Evolutionary conservation across 1,284 basidiomycete genomes (phyloP), one percentile per base, ranked within the genome.

Genomic region (Ustilago nuda): DNA sequence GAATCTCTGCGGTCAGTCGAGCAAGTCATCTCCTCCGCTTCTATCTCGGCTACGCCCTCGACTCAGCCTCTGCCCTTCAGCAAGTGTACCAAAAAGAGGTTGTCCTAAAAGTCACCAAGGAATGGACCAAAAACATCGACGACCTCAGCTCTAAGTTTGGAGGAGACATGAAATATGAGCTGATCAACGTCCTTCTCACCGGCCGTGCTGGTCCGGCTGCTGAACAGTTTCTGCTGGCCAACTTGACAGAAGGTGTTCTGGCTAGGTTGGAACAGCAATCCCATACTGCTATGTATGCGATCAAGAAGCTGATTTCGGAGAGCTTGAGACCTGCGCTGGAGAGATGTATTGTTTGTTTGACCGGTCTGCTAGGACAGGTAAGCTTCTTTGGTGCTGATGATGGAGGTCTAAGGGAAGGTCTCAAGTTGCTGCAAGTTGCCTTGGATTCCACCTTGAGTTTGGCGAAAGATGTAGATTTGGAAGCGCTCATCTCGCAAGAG

Each of bases 151-250:
- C 55, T 36, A 78, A 72, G 48, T 72, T 79, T 15, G 81, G 71
- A 11, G 66, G 67, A 12, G 81, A 82, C 48, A 71, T 72, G 61
- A 70, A 63, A 37, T 66, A 76, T 55, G 79, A 81, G 39, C 69
- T 81, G 19, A 66, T 82, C 68, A 66, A 66, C 27, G 69, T 77
- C 1, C 66, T 81, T n/a, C 68, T 78, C 8, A 78, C 78, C 0
- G 78, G 77, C 5, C 61, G 69, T 12, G 72, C 78, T 7, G 70
- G 71, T 15, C 71, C 73, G 0, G 73, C 81, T n/a, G 72, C 73
- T 17, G 81, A 82, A 55, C 78, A 76, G 17, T 68, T 82, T 35
- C 61, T 82, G 11, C 62, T 79, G 32, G 76, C 72, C 23, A 79
- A 72, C 15, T 50, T 82, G 7, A 82, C 81, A 2, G 76, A 82